Base-by-base conservation (phyloP, 2,329 filamentous ascomycete species). In the Talaromyces sp. region DNA sequence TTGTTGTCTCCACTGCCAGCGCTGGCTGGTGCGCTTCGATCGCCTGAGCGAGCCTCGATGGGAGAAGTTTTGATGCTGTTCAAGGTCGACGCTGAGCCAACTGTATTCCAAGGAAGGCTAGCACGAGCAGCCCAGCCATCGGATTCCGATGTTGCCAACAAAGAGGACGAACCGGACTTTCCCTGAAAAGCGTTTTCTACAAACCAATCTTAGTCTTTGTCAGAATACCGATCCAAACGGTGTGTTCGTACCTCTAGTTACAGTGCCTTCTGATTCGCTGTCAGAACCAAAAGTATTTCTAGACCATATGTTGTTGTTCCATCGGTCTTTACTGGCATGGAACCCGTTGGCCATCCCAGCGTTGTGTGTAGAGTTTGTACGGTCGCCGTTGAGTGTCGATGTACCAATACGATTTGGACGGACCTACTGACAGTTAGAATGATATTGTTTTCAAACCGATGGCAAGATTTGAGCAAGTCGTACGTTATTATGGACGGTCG, bases 141-240 rank as follows among this genome's bases (percentile, higher is more conserved):
- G 19, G 86, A 85, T 72, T 92, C 89, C 10, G 90, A 90, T 49
- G 87, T 86, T 52, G 86, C 83, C 66, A 90, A 83, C 45, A 93
- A 81, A 66, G 89, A 90, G 67, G 87, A 84, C 6, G 90, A 91
- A 58, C 90, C 90, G 3, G 87, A 88, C 72, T 89, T 86, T 63
- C 80, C 83, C 69, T 86, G 84, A 45, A 82, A 76, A 10, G 68
- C 72, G 41, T 68, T 70, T 2, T 78, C 71, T 64, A 60, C 7
- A 41, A 10, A 19, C 1, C 27, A 2, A 57, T 49, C 1, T 66
- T 57, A 66, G 57, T 50, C 41, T 60, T 37, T 37, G 54, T 56
- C 60, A 37, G 37, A 60, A 35, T 6, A 31, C n/a, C 31, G n/a
- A 2, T 33, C 8, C 19, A 45, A 59, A 31, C 16, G 13, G 45